Conservation (phyloP, 176 grass and related monocot species). For the Panicum miliaceum region DNA sequence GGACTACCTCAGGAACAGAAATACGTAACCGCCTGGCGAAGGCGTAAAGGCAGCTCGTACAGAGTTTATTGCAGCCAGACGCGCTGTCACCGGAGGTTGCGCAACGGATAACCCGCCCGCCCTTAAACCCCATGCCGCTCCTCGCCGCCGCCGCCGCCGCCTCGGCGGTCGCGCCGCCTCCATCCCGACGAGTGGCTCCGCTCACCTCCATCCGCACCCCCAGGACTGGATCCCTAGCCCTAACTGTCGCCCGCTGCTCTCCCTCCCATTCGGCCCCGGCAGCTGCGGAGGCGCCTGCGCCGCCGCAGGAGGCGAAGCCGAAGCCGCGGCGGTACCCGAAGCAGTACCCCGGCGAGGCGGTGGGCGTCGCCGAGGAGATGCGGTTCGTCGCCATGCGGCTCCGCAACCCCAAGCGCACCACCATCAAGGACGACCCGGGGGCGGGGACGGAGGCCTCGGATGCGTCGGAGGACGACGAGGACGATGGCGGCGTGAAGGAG, state of each 20-base stretch:
- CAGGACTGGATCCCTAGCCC: constrained; percentile 29
- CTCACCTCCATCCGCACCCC: background rate
- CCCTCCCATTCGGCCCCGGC: constrained; percentile 29
- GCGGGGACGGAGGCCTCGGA: background rate
- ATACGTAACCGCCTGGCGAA: background rate
- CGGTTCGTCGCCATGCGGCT: constrained; percentile 96
- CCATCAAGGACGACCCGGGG: constrained; percentile 22
- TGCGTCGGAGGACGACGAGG: background rate
- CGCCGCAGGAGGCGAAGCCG: constrained; percentile 26
- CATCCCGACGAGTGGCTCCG: background rate
- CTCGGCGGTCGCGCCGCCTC: constrained; percentile 30
- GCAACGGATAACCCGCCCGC: constrained; percentile 41
- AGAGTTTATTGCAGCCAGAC: background rate
- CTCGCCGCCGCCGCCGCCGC: constrained; percentile 28
- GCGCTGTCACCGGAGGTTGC: background rate
- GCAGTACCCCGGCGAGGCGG: constrained; percentile 68
- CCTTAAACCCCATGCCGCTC: constrained; percentile 45
- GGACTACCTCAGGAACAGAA: background rate
- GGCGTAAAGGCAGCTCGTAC: background rate
- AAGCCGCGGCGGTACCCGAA: constrained; percentile 53
- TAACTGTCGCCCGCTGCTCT: constrained; percentile 41
- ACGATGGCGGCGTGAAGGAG: background rate
- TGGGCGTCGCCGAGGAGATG: constrained; percentile 94
- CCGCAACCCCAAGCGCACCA: constrained; percentile 52
- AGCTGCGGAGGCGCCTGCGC: constrained; percentile 9